Conservation (phyloP, 2,329 filamentous ascomycete genomes). For the Pseudogymnoascus sp. region DNA sequence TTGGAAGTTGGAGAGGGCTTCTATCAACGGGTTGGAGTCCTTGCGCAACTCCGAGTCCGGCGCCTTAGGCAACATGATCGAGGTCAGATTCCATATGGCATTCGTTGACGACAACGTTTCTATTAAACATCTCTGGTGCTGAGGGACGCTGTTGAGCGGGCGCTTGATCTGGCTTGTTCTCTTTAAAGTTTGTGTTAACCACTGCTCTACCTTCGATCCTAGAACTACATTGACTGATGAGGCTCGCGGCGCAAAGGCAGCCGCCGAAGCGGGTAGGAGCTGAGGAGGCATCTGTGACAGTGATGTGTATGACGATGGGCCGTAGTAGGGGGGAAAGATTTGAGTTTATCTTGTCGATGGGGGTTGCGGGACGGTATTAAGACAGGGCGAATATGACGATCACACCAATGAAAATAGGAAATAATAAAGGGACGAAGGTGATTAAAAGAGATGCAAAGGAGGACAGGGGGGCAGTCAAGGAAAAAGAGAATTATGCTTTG, state of each 20-base stretch:
- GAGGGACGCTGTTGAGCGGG: slow-evolving; percentile 90
- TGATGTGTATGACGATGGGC: too few species aligned
- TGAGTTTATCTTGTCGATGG: too few species aligned
- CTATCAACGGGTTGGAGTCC: slow-evolving; percentile 74
- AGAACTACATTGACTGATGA: slow-evolving; percentile 93
- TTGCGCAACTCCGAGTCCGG: slow-evolving; percentile 77
- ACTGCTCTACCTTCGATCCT: slow-evolving; percentile 85
- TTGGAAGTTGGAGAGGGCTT: slow-evolving; percentile 88
- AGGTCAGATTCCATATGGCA: slow-evolving; percentile 91
- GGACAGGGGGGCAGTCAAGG: too few species aligned
- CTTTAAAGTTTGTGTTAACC: slow-evolving; percentile 95
- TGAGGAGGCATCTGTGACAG: slow-evolving; percentile 68
- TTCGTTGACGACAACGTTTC: slow-evolving; percentile 84
- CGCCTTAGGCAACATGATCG: slow-evolving; percentile 84
- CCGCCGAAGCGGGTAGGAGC: slow-evolving; percentile 88
- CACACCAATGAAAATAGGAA: too few species aligned
- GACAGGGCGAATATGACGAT: too few species aligned
- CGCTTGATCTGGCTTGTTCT: slow-evolving; percentile 95
- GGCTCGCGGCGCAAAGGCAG: slow-evolving; percentile 85
- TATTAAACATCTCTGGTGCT: slow-evolving; percentile 91
- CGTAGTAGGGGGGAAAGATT: too few species aligned
- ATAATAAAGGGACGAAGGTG: too few species aligned
- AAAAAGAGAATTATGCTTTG: too few species aligned
- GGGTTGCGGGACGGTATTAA: too few species aligned
- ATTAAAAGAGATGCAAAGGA: too few species aligned